Conservation (phyloP, 345 rosid species). For the Salix dunnii region DNA sequence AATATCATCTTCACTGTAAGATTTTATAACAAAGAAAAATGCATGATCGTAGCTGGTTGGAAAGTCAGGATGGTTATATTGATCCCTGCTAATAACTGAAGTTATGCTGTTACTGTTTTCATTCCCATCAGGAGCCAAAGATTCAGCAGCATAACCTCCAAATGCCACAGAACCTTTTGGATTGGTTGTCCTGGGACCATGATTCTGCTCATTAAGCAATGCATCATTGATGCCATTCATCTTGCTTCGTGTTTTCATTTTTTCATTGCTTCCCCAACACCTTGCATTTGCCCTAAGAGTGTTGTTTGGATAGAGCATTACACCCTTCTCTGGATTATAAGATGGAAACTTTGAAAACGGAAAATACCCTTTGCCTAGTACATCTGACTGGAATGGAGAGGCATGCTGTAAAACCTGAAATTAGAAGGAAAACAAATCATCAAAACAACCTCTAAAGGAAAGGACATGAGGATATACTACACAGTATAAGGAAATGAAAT, state of each 20-base stretch:
- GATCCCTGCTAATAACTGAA: slow-evolving; percentile 41
- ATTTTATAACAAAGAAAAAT: slow-evolving; percentile 57
- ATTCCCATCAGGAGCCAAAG: slow-evolving; percentile 30
- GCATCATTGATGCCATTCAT: slow-evolving; percentile 20
- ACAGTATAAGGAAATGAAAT: slow-evolving; percentile 4
- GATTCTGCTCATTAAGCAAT: slow-evolving; percentile 30
- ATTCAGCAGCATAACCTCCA: slow-evolving; percentile 17
- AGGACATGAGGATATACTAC: not conserved
- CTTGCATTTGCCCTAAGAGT: slow-evolving; percentile 25
- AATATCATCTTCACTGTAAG: slow-evolving; percentile 65
- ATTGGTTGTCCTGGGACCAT: slow-evolving; percentile 24
- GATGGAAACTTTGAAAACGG: slow-evolving; percentile 24
- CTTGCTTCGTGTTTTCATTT: slow-evolving; percentile 33
- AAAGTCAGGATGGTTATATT: slow-evolving; percentile 48
- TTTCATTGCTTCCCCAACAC: slow-evolving; percentile 36
- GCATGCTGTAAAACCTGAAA: slow-evolving; percentile 15
- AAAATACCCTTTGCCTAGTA: slow-evolving; percentile 18
- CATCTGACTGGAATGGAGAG: slow-evolving; percentile 23
- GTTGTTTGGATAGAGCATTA: slow-evolving; percentile 17
- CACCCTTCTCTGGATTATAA: slow-evolving; percentile 39
- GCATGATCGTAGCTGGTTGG: slow-evolving; percentile 46
- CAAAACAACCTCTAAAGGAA: not conserved
- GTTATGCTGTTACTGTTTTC: slow-evolving; percentile 30
- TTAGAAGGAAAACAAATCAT: not conserved
- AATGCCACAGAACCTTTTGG: slow-evolving; percentile 20